A percentile compares a stretch with the other conserved stretches of the same genome.
Evolutionary conservation across 169 alveolate species (phyloP).

Genomic region (Plasmodium billcollinsi): DNA sequence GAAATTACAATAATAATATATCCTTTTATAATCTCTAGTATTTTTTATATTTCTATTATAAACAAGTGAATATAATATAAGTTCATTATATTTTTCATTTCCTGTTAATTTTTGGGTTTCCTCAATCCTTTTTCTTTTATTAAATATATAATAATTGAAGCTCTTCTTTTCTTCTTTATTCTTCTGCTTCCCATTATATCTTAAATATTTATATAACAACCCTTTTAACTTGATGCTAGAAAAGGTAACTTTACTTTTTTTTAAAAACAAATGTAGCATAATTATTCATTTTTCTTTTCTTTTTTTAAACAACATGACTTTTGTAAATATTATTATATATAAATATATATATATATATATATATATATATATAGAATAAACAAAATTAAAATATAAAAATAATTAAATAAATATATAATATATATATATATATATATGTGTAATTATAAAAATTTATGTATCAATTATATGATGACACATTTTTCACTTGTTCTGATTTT

Average conservation of each 20-base stretch:
- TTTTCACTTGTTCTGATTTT: too few relatives aligned
- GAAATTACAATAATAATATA: constrained; percentile 17
- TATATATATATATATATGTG: too few relatives aligned
- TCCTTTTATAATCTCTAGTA: neutral
- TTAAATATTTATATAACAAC: constrained; percentile 12
- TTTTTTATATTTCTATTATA: neutral
- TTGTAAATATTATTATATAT: too few relatives aligned
- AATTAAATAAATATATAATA: too few relatives aligned
- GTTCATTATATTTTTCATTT: constrained; percentile 24
- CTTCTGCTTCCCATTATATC: constrained; percentile 5
- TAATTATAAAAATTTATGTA: too few relatives aligned
- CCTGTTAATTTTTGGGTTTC: constrained; percentile 4
- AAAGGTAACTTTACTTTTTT: constrained; percentile 26
- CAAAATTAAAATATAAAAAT: too few relatives aligned
- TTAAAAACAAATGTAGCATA: constrained; percentile 44
- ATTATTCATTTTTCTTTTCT: constrained; percentile 35
- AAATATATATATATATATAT: too few relatives aligned
- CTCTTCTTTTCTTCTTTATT: too few relatives aligned
- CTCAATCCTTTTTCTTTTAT: constrained; percentile 11
- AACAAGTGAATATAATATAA: neutral
- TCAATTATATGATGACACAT: too few relatives aligned
- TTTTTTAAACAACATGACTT: too few relatives aligned
- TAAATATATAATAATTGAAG: neutral
- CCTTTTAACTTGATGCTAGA: constrained; percentile 22
- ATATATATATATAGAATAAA: too few relatives aligned